phyloP scores from a whole-genome alignment of 192 early-diverging fungal species.

The Radiomyces spectabilis region DNA sequence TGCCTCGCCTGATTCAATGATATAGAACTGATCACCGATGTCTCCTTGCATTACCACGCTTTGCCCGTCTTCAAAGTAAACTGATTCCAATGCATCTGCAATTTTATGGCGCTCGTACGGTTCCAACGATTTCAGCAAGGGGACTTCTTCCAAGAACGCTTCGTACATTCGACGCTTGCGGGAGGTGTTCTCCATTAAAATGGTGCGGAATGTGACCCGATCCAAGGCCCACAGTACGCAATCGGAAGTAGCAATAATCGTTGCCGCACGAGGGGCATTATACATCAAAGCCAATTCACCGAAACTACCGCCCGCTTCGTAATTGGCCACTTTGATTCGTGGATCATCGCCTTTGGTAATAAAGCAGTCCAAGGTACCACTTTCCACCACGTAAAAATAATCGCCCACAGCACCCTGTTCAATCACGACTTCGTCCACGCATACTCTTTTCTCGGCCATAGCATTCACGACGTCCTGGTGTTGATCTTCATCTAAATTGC shows the following conservation, averaged over 20 bases:
- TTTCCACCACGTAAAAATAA: conserved; percentile 98
- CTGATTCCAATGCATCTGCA: conserved; percentile 94
- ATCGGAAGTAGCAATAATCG: conserved; percentile 79
- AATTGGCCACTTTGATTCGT: conserved; percentile 70
- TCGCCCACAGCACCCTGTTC: conserved; percentile 94
- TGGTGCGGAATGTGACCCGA: conserved; percentile 92
- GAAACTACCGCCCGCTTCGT: conserved; percentile 85
- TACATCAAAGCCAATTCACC: conserved; percentile 99
- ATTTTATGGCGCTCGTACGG: conserved; percentile 98
- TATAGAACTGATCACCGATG: conserved; percentile 88
- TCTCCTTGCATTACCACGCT: conserved; percentile 90
- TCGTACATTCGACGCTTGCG: conserved; percentile 96
- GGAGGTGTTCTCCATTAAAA: conserved; percentile 97
- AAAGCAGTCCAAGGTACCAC: conserved; percentile 86
- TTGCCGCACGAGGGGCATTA: conserved; percentile 96
- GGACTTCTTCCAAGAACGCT: conserved; percentile 89
- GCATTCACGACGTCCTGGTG: conserved; percentile 91
- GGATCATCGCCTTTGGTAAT: conserved; percentile 58
- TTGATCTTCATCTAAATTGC: conserved; percentile 92
- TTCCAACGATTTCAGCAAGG: conserved; percentile 80
- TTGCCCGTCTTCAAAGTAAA: conserved; percentile 77
- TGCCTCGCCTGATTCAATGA: conserved; percentile 91
- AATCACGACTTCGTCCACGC: conserved; percentile 68
- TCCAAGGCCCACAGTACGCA: conserved; percentile 94
- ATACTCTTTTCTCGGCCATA: conserved; percentile 86